A percentile compares a stretch with the other conserved stretches of the same genome.
These are phyloP conservation scores for Phyllosticta citrichinensis DNA, from an alignment of 2,329 filamentous ascomycete genomes.

Conservation along the genomic window DNA sequence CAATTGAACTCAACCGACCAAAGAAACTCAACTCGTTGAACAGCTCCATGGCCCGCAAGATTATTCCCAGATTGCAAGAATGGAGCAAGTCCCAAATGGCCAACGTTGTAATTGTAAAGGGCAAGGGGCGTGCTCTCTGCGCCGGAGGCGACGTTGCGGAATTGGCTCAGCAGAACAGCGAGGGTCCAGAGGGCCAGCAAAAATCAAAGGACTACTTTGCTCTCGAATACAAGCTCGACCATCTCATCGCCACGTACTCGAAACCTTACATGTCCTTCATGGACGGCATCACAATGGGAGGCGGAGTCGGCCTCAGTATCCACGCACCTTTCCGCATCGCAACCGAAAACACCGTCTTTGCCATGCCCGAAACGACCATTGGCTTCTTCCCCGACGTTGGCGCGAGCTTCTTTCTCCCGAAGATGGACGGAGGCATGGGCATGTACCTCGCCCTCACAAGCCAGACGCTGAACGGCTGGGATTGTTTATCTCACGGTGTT, in stretches of 20 bases:
- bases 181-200: slow-evolving; percentile 59
- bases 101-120: slow-evolving; percentile 87
- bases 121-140: slow-evolving; percentile 78
- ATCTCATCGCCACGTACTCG: slow-evolving; percentile 83
- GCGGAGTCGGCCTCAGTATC: slow-evolving; percentile 85
- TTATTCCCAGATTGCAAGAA: slow-evolving; percentile 77
- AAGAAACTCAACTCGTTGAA: slow-evolving; percentile 87
- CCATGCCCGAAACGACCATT: slow-evolving; percentile 97
- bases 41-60: slow-evolving; percentile 91
- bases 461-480: slow-evolving; percentile 67
- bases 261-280: slow-evolving; percentile 95
- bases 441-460: slow-evolving; percentile 92
- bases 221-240: slow-evolving; percentile 92
- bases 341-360: slow-evolving; percentile 89
- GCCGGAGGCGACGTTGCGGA: slow-evolving; percentile 83
- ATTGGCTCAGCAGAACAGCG: slow-evolving; percentile 63
- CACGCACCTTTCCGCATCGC: slow-evolving; percentile 96
- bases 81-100: slow-evolving; percentile 94
- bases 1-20: slow-evolving; percentile 88
- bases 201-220: slow-evolving; percentile 78
- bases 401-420: slow-evolving; percentile 87
- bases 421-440: slow-evolving; percentile 76
- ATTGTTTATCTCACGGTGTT: slow-evolving; percentile 82
- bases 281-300: slow-evolving; percentile 98
- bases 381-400: slow-evolving; percentile 98